phyloP scores from a whole-genome alignment of 2,329 filamentous ascomycete genomes.

The Hypoxylon rubiginosum region DNA sequence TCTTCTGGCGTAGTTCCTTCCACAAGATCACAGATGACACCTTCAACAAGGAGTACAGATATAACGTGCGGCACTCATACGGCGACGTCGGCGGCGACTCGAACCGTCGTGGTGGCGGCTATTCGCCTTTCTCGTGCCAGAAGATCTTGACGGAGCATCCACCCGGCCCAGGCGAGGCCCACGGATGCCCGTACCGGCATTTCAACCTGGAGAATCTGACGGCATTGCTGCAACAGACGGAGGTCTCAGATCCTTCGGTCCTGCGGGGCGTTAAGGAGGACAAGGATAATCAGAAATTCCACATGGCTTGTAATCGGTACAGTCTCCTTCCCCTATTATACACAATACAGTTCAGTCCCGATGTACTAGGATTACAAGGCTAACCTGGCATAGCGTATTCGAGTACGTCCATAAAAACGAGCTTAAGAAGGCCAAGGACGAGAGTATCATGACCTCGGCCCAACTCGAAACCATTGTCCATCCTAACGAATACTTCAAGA shows the following conservation, averaged over 20 bases:
- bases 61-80: conserved; percentile 95
- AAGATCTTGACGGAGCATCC: conserved; percentile 93
- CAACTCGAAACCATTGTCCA: conserved; percentile 96
- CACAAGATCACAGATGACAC: conserved; percentile 89
- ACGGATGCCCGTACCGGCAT: conserved; percentile 97
- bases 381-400: conserved; percentile 75
- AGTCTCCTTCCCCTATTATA: conserved; percentile 43
- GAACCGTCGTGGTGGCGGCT: conserved; percentile 87
- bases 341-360: not conserved
- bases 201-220: conserved; percentile 90
- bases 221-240: conserved; percentile 79
- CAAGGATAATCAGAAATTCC: conserved; percentile 87
- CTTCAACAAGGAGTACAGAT: conserved; percentile 97
- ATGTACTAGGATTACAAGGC: conserved; percentile 14
- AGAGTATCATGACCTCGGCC: conserved; percentile 76
- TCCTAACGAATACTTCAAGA: conserved; percentile 98
- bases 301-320: conserved; percentile 93
- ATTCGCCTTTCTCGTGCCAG: conserved; percentile 93
- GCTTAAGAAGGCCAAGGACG: conserved; percentile 81
- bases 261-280: conserved; percentile 88
- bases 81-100: conserved; percentile 95
- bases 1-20: conserved; percentile 93
- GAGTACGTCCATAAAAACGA: conserved; percentile 86
- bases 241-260: conserved; percentile 82
- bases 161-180: conserved; percentile 86